Evolutionary conservation across 139 green algal species (phyloP), one percentile per base, ranked within the genome.

Genomic region (Chloropicon primus): DNA sequence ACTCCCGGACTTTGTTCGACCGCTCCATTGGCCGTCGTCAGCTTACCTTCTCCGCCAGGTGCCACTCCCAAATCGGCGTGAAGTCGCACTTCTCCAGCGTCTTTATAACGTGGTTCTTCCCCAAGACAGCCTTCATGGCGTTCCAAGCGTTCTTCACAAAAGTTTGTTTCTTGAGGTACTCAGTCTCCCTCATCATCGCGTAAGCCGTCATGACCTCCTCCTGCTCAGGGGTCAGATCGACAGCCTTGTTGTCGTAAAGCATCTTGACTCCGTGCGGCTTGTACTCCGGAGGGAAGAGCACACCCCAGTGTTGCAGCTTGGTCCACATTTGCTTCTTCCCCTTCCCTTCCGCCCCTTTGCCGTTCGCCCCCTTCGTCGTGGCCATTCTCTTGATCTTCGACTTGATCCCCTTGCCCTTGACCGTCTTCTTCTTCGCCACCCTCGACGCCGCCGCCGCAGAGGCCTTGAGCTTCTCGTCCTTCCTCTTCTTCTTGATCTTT

Each of bases 121-220:
- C 93, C 83, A 99, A 87, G 26, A 96, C 80, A 77, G 90, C 85
- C 71, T 87, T 87, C 84, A 97, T 98, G 28, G 89, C 95, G 1
- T 92, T 87, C 95, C 95, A 99, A 80, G 98, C 98, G 81, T 99
- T 99, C 1, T 91, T 85, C 23, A 92, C 71, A 75, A 98, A 98
- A 1, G 79, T 85, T 0, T 84, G 82, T 86, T 99, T 99, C 2
- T 86, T 86, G 82, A 96, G 88, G 84, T 99, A 99, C 76, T 98
- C 96, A 0, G 95, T 97, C 21, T 97, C 94, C 76, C 88, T 87
- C 95, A 99, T 99, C 21, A 95, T 84, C 2, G 95, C 95, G 76
- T 80, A 41, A 17, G 22, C 24, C 10, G 75, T 79, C 76, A 25
- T 25, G 41, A 87, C 85, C 77, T 89, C 85, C 73, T 89, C 85